Evolutionary conservation across 2,329 filamentous ascomycete genomes (phyloP), one percentile per base, ranked within the genome.

Genomic region (Phialophora verrucosa): DNA sequence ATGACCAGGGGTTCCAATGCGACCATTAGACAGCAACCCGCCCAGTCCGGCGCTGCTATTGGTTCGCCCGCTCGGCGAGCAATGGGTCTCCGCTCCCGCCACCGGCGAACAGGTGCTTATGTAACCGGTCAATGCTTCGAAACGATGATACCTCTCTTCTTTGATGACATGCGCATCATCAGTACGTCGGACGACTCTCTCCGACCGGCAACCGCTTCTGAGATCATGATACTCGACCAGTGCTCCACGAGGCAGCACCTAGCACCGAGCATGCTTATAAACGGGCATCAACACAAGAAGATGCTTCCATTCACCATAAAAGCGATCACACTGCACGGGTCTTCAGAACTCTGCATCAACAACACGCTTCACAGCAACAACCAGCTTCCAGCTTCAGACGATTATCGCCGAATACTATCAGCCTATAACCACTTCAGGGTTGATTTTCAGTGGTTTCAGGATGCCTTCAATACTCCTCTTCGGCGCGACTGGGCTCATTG

Each of bases 391-490:
- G 5, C 14, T 44, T n/a, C 38, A 44, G 38, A 44, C 38, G 2
- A 8, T 3, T 17, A 44, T 44, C 14, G 4, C 7, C 38, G 17
- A 25, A 51, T 20, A 35, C 14, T 6, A 42, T 17, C 4, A 29
- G n/a, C 23, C 47, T 35, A 10, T 7, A 10, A 42, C 5, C 32
- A 44, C 11, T 51, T 29, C 49, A 25, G 14, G 10, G 6, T 42
- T 29, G 29, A 27, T 25, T 12, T 12, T 20, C 2, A 17, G 4
- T 10, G 25, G 3, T 29, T 35, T 54, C 35, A 67, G 12, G 10
- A 67, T 67, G 65, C 65, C 62, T 17, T 67, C 65, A 12, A 47
- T 67, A 14, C 62, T 67, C 27, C 62, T 67, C 29, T 44, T 64
- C 20, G 65, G 65, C 20, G 53, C 65, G 7, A 67, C 62, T 3